These are phyloP conservation scores for Angomonas deanei DNA, from an alignment of 208 protist genomes.

Conservation along the genomic window DNA sequence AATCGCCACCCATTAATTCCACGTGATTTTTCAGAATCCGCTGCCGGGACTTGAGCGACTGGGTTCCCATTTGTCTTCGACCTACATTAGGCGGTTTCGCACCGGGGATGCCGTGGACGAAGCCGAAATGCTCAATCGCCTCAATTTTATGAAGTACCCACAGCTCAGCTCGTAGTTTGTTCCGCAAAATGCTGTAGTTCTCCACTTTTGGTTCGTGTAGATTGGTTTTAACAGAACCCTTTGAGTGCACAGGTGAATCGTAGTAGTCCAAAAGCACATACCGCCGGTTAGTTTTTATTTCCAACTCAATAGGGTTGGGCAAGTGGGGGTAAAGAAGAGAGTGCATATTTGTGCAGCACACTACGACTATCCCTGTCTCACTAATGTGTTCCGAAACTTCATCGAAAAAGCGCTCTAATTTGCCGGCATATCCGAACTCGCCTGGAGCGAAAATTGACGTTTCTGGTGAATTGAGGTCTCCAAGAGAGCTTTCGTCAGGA, in stretches of 20 bases:
- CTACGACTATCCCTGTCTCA: slow-evolving; percentile 65
- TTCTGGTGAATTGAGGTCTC: slow-evolving; percentile 26
- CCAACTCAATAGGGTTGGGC: slow-evolving; percentile 84
- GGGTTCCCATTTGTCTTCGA: slow-evolving; percentile 11
- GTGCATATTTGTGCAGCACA: slow-evolving; percentile 81
- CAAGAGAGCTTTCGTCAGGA: slow-evolving; percentile 63
- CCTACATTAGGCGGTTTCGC: slow-evolving; percentile 54
- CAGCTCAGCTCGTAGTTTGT: slow-evolving; percentile 73
- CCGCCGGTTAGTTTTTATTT: slow-evolving; percentile 80
- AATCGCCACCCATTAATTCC: slow-evolving; percentile 72
- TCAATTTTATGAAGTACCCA: slow-evolving; percentile 84
- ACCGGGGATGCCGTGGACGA: slow-evolving; percentile 83
- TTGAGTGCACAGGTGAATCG: slow-evolving; percentile 56
- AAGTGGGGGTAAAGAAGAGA: slow-evolving; percentile 55
- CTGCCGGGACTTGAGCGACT: slow-evolving; percentile 19
- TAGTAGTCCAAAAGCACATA: slow-evolving; percentile 91
- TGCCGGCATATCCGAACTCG: slow-evolving; percentile 44
- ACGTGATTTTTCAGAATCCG: slow-evolving; percentile 48
- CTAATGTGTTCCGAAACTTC: slow-evolving; percentile 41
- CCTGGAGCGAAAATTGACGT: slow-evolving; percentile 45
- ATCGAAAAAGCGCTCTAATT: slow-evolving; percentile 84
- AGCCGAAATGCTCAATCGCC: slow-evolving; percentile 66
- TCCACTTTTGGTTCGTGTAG: slow-evolving; percentile 17
- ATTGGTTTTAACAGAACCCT: slow-evolving; percentile 6
- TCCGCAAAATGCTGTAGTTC: slow-evolving; percentile 10